phyloP scores from a whole-genome alignment of 495 filamentous ascomycete genomes.

The Aspergillus cavernicola region DNA sequence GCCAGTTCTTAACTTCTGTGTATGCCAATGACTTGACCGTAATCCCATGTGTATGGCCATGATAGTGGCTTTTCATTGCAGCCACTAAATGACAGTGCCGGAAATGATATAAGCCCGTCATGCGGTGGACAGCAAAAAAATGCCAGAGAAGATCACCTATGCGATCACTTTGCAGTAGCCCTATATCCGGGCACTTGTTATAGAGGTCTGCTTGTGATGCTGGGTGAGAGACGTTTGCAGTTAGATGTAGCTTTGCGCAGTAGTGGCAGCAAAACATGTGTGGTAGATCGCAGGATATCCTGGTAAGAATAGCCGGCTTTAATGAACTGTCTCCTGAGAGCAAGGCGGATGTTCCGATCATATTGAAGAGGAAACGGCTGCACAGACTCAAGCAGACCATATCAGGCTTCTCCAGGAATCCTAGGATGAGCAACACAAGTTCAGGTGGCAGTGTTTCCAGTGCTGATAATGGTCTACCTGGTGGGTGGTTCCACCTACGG shows the following conservation, averaged over 20 bases:
- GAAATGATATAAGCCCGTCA: not conserved
- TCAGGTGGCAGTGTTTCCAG: not conserved
- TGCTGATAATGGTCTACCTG: not conserved
- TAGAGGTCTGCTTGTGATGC: not conserved
- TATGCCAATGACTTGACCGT: not conserved
- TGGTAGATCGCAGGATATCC: not conserved
- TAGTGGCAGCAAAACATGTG: not conserved
- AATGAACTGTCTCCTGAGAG: too few species aligned
- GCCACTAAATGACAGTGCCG: not conserved
- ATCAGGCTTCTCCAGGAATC: not conserved
- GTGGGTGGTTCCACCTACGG: too few species aligned
- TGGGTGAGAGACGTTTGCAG: not conserved
- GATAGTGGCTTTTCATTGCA: conserved; percentile 3
- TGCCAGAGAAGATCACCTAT: too few species aligned
- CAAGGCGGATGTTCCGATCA: not conserved
- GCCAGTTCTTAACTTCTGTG: not conserved
- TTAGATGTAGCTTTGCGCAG: not conserved
- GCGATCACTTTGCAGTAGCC: too few species aligned
- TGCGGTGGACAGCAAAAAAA: too few species aligned
- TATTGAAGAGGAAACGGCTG: not conserved
- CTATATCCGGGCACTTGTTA: too few species aligned
- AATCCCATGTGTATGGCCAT: not conserved
- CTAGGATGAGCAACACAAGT: not conserved
- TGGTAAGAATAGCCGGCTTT: too few species aligned
- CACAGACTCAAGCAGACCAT: not conserved